Evolutionary conservation across 345 rosid genomes (phyloP).

Genomic region (Acer saccharum): DNA sequence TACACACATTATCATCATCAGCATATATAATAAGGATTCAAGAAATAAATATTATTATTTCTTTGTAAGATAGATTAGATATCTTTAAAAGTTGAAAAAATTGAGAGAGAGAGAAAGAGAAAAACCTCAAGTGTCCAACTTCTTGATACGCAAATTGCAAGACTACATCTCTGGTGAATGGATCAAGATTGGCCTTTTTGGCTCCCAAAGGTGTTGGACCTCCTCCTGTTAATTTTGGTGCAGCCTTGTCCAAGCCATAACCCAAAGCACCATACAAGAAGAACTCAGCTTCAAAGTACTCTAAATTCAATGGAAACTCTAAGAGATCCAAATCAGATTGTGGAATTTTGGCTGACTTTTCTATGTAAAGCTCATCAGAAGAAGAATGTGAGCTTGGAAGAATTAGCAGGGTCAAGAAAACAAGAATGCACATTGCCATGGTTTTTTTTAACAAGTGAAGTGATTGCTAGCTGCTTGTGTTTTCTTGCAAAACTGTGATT

Average conservation of each 20-base stretch:
- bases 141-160: conserved; percentile 86
- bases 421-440: conserved; percentile 15
- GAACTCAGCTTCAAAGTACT: conserved; percentile 92
- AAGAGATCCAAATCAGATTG: conserved; percentile 46
- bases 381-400: conserved; percentile 29
- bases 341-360: conserved; percentile 19
- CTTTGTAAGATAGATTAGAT: not conserved
- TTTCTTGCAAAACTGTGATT: not conserved
- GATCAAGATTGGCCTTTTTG: conserved; percentile 58
- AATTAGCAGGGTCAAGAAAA: conserved; percentile 27
- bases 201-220: conserved; percentile 82
- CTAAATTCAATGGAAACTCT: conserved; percentile 86
- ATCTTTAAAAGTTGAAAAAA: not conserved
- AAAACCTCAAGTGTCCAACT: conserved; percentile 82
- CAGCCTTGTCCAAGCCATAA: conserved; percentile 72
- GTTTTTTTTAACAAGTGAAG: not conserved
- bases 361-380: not conserved
- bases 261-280: conserved; percentile 74
- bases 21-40: not conserved
- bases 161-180: conserved; percentile 56
- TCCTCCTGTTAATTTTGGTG: conserved; percentile 59
- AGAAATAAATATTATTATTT: too few species aligned
- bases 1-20: not conserved
- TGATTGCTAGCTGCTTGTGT: not conserved
- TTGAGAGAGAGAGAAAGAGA: not conserved